Base-by-base conservation (phyloP, 768 basidiomycete species). In the Lentinula sp. region DNA sequence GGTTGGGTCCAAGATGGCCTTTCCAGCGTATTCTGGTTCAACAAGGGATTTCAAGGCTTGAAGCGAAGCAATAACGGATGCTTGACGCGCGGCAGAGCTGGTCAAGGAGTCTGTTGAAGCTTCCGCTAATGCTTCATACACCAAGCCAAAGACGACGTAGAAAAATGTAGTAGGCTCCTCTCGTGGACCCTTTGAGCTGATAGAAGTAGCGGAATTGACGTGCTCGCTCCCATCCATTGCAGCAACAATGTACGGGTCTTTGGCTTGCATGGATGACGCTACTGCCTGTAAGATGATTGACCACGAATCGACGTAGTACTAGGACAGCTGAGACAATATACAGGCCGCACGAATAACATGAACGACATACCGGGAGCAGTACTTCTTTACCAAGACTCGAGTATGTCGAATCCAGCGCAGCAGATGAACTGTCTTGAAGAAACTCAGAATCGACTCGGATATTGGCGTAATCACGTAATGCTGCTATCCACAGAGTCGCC, bases 231-330 rank as follows among this genome's bases (percentile, higher is more conserved):
- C 94, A 68, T 95, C 87, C 81, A 98, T 90, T 0, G 94, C 91
- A 1, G 85, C 84, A 2, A 89, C 71, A 9, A 94, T 82, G 64
- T 83, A 77, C 0, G 85, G 78, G 64, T 94, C 91, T 42, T 78
- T 76, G 3, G 74, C 75, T 59, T 87, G 82, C 87, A 98, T 92
- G 5, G 86, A 80, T 3, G 85, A 85, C 0, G 93, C 89, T 0
- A 95, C 82, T 3, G 95, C 96, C 67, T 91, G 87, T 1, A 98
- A 76, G 63, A 98, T 89, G 49, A 85, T 80, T 0, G 85, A 76
- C 88, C 94, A 96, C 1, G 94, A 82, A 34, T 85, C 80, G 34
- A 85, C 77, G 69, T 98, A 98, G 70, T 96, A 98, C 95, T 97
- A 66, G 53, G 46, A 55, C 64, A 39, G 60, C 64, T 48, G 61